Evolutionary conservation across 2,329 filamentous ascomycete genomes (phyloP), one percentile per base, ranked within the genome.

Genomic region (Alternaria sp.): DNA sequence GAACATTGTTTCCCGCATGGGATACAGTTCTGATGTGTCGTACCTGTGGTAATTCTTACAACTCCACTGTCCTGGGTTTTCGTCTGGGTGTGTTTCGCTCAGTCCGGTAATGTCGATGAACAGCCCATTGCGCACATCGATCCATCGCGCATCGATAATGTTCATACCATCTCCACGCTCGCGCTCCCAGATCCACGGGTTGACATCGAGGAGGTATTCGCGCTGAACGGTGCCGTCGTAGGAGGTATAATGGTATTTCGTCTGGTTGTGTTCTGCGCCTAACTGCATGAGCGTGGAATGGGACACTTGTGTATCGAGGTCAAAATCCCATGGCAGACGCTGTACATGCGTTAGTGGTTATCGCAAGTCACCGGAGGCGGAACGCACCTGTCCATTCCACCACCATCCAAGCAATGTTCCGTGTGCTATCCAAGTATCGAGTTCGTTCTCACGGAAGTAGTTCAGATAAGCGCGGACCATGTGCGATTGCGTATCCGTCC

Each of bases 371-470:
- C 0, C 12, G n/a, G 38, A 18, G 0, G 11, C 56, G 22, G 41
- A n/a, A 49, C 63, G n/a, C 76, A 86, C 85, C 79, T 83, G 83
- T 57, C 83, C 83, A 75, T 93, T 94, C 92, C 92, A 96, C 91
- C 91, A 95, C 92, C 92, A 96, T 12, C 92, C 92, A 22, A 96
- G 82, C 51, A 95, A 81, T 5, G 92, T 93, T 50, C 92, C 92
- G 77, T 96, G 92, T 40, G 92, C 92, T 60, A 96, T 87, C 92
- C 92, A 95, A 0, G 92, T 94, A 79, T 94, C 91, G 63, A 93
- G 80, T 7, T 87, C 86, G 55, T 89, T 83, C 18, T 85, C 82
- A 45, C 83, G 81, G 77, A 92, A 90, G 57, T 87, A 88, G 46
- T 84, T 83, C 45, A 95, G 84, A 79, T 95, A 95, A 53, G 91